phyloP scores from a whole-genome alignment of 768 basidiomycete genomes.

The Termitomyces sp. region DNA sequence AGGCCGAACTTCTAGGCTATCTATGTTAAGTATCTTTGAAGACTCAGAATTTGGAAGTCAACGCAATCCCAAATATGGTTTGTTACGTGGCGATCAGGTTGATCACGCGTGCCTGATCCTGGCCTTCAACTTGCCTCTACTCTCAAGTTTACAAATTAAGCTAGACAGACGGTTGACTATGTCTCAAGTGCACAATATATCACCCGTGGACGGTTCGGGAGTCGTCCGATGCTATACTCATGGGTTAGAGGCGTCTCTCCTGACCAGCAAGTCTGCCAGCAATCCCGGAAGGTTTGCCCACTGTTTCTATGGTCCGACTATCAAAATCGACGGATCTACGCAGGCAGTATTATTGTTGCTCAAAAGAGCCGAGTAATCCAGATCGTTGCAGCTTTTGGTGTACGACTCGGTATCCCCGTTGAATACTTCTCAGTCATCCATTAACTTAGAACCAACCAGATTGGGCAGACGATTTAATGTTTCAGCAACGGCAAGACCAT shows the following conservation, averaged over 20 bases:
- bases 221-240: constrained; percentile 30
- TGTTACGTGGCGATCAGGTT: not conserved
- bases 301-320: not conserved
- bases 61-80: no score
- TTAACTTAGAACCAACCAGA: constrained; percentile 5
- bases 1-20: no score
- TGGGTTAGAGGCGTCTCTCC: constrained; percentile 15
- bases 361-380: constrained; percentile 16
- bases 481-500: not conserved
- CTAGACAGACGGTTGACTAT: not conserved
- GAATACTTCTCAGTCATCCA: not conserved
- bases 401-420: constrained; percentile 15
- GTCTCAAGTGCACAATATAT: constrained; percentile 14
- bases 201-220: constrained; percentile 22
- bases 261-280: constrained; percentile 21
- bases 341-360: constrained; percentile 34
- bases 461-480: constrained; percentile 14
- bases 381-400: constrained; percentile 32
- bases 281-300: constrained; percentile 32
- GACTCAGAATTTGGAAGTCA: no score
- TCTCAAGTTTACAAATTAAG: not conserved
- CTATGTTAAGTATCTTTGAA: no score
- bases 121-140: not conserved
- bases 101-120: not conserved
- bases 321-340: not conserved